Evolutionary conservation across 192 early-diverging fungal species (phyloP), one percentile per base, ranked within the genome.

Genomic region (Dimargaris xerosporica): DNA sequence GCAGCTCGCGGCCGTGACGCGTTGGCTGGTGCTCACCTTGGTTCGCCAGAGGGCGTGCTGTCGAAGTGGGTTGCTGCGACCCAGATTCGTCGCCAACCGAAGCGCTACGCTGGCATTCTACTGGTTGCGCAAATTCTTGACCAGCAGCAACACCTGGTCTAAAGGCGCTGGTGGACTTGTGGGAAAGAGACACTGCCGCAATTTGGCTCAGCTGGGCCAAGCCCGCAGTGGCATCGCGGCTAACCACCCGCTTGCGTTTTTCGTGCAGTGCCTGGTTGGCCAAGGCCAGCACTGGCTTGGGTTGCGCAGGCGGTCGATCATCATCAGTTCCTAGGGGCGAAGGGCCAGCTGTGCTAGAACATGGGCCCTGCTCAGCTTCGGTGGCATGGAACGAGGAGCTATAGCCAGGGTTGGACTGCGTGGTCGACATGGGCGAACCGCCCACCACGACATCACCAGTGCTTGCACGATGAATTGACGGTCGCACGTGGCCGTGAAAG

Each of bases 401-500:
- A 7, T 39, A 39, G 34, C 34, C 34, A 5, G 34, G 34, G 34
- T 39, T 39, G 34, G 34, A 39, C 34, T 39, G 34, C 7, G 34
- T 39, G 34, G 34, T 39, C 34, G 34, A 39, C 34, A 39, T 39
- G 34, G 34, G 34, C 34, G 34, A 7, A 39, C 34, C 34, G 34
- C 34, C 34, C 34, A 39, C 34, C 34, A 39, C 34, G 7, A 39
- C 34, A 39, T 39, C 34, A 2, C 34, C 34, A 39, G 34, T 39
- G 7, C 34, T 39, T 39, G 34, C 34, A 7, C 34, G 34, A 39
- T 39, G 34, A 21, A 53, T 21, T n/a, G n/a, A 16, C 17, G 58
- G 58, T 23, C 58, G 58, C 16, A n/a, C n/a, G n/a, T 60, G 58
- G 39, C n/a, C 58, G 26, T 60, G 43, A 34, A 60, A 60, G 43